Conservation (phyloP, 768 basidiomycete species). For the Filobasidium floriforme region DNA sequence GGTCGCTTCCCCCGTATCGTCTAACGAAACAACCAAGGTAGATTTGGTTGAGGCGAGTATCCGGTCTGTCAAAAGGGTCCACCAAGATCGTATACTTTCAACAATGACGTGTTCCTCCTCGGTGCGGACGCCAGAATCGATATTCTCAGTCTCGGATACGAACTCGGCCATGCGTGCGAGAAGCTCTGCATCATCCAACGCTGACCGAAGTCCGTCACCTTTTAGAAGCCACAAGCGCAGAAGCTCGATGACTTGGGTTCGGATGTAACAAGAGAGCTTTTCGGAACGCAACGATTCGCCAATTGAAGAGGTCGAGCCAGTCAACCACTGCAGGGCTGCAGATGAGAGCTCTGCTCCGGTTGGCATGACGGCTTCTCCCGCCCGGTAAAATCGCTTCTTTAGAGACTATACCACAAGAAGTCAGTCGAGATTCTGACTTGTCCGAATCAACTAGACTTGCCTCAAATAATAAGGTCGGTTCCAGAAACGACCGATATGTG, state of each 20-base stretch:
- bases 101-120: neutral
- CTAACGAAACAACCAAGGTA: too few relatives aligned
- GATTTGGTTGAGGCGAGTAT: too few relatives aligned
- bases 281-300: neutral
- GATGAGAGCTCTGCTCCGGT: neutral
- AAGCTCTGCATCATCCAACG: neutral
- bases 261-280: neutral
- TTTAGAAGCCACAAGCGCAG: neutral
- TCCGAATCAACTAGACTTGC: neutral
- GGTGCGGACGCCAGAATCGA: neutral
- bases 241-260: neutral
- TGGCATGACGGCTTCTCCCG: neutral
- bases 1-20: too few relatives aligned
- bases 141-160: neutral
- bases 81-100: neutral
- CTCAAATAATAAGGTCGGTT: conserved; percentile 17
- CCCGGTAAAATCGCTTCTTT: conserved; percentile 32
- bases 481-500: conserved; percentile 10
- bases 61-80: too few relatives aligned
- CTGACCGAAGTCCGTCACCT: neutral
- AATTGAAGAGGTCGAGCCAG: neutral
- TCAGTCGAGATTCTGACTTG: neutral
- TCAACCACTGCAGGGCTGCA: conserved; percentile 5
- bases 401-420: conserved; percentile 39
- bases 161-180: neutral